These are phyloP conservation scores for Fusarium miscanthi DNA, from an alignment of 2,329 filamentous ascomycete species.

Conservation along the genomic window DNA sequence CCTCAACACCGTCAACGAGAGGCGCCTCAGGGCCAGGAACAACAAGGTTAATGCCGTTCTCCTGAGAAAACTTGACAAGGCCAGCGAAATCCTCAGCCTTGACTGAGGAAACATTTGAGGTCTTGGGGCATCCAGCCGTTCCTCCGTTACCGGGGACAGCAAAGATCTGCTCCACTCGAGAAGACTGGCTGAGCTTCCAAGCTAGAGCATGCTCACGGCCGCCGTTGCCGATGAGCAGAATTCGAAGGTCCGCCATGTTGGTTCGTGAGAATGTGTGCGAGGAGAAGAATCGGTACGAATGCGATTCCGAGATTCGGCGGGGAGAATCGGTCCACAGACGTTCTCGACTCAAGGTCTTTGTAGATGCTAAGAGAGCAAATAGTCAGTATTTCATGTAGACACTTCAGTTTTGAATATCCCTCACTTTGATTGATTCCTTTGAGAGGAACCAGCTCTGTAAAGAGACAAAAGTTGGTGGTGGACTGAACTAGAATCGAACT, in stretches of 20 bases:
- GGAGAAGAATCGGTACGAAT: conserved; percentile 17
- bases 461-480: conserved; percentile 28
- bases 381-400: background rate
- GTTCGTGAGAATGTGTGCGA: conserved; percentile 17
- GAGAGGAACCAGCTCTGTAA: conserved; percentile 38
- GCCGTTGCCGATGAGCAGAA: conserved; percentile 92
- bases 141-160: conserved; percentile 87
- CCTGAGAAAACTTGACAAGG: conserved; percentile 79
- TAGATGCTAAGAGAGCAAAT: conserved; percentile 7
- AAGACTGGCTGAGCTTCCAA: conserved; percentile 91
- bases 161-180: conserved; percentile 79
- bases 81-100: conserved; percentile 80
- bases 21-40: conserved; percentile 93
- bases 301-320: conserved; percentile 36
- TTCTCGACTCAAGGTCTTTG: conserved; percentile 7
- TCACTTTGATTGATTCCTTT: conserved; percentile 33
- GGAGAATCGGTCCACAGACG: conserved; percentile 16
- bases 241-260: conserved; percentile 62
- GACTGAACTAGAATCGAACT: conserved; percentile 5
- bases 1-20: conserved; percentile 90
- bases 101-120: conserved; percentile 76
- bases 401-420: background rate
- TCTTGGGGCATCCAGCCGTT: conserved; percentile 76
- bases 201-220: conserved; percentile 94
- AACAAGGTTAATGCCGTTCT: conserved; percentile 81